Base-by-base conservation (phyloP, 139 green algal genomes). In the Volvox reticuliferus region DNA sequence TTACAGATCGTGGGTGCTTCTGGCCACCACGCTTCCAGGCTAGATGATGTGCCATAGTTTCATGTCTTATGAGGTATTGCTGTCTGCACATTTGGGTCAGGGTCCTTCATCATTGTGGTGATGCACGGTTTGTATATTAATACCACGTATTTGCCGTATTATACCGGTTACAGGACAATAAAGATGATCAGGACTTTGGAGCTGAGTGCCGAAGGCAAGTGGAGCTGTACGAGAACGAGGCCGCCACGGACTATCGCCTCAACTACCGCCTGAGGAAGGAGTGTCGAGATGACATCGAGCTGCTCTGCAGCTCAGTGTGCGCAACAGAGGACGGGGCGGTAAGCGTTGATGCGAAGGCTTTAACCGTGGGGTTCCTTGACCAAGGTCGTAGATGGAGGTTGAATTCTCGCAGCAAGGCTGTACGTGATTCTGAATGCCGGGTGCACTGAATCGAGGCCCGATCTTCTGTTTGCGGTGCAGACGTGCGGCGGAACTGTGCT, bases 401-500 rank as follows among this genome's bases (percentile, higher is more conserved):
- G 65, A 28, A 28, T 24, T 2, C 24, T 73, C 21, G 65, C 65
- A 28, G 5, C 16, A 24, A 28, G 65, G 21, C 21, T 73, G 6
- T 2, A 73, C n/a, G 65, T 24, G 65, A 73, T 28, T 24, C 65
- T 28, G 12, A 24, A 28, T 28, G 65, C 21, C 65, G 65, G 12
- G 21, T 73, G 65, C 21, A 28, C 65, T 73, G 65, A 30, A 73
- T 2, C 65, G 65, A 28, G 65, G 65, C 65, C 65, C 65, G 16
- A 28, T 73, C 24, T 28, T 16, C 24, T 14, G 5, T 5, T 14
- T 9, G 44, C n/a, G 44, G 44, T 55, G 44, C 93, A 97, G 90
- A 92, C 95, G 1, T 99, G 97, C 71, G 93, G 94, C 20, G 97
- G 97, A 67, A 95, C 90, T 32, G 97, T 99, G 77, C 95, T 98